Evolutionary conservation across 805 yeast genomes (phyloP).

Genomic region (Candida patagonica): DNA sequence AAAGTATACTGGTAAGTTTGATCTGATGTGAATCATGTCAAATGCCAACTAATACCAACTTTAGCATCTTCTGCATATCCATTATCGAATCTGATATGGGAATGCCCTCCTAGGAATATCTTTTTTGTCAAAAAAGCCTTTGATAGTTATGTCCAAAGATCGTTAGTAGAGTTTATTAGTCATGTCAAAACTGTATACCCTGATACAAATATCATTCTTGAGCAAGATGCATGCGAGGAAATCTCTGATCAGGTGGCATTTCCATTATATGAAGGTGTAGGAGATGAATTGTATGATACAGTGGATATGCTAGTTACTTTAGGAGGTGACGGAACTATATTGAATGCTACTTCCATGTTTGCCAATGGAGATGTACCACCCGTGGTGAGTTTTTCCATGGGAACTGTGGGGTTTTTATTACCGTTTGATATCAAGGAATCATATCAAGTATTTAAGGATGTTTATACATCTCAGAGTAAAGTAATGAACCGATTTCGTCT

Average conservation of each 20-base stretch:
- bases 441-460: slow-evolving; percentile 50
- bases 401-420: slow-evolving; percentile 79
- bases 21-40: too few species aligned
- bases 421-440: slow-evolving; percentile 74
- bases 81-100: slow-evolving; percentile 45
- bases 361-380: slow-evolving; percentile 65
- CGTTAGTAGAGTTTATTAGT: slow-evolving; percentile 54
- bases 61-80: not conserved
- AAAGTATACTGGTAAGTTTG: too few species aligned
- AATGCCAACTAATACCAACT: not conserved
- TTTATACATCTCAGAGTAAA: slow-evolving; percentile 57
- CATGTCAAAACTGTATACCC: slow-evolving; percentile 51
- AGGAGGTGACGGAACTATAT: slow-evolving; percentile 96
- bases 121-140: slow-evolving; percentile 80
- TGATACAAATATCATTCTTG: slow-evolving; percentile 66
- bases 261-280: slow-evolving; percentile 10
- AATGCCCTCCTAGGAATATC: slow-evolving; percentile 61
- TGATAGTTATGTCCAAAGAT: slow-evolving; percentile 52
- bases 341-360: slow-evolving; percentile 74
- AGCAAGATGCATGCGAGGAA: slow-evolving; percentile 66
- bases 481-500: slow-evolving; percentile 71
- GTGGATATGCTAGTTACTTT: slow-evolving; percentile 77
- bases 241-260: slow-evolving; percentile 26
- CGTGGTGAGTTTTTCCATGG: slow-evolving; percentile 76
- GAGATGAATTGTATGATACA: slow-evolving; percentile 39